Evolutionary conservation across 192 early-diverging fungal genomes (phyloP).

Genomic region (Backusella mclennaniae): DNA sequence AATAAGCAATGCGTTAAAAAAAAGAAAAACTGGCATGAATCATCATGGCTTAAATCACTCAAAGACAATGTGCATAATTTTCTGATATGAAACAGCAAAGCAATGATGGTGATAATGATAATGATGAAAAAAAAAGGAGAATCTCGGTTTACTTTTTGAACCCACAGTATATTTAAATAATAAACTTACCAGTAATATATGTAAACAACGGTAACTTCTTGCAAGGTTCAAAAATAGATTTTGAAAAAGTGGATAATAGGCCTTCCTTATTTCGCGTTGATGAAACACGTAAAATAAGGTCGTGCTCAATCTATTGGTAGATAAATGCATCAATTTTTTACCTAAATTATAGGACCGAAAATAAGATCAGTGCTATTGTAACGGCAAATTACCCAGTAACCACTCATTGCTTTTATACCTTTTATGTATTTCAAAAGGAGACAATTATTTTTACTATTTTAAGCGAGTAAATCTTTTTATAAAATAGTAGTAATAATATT

Average conservation of each 20-base stretch:
- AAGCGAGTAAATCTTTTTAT: slow-evolving; percentile 1
- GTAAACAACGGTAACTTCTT: background rate
- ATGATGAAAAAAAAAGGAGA: background rate
- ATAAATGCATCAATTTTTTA: background rate
- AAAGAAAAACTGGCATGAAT: background rate
- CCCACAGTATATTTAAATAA: background rate
- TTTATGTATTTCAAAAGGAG: slow-evolving; percentile 3
- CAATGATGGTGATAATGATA: background rate
- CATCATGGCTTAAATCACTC: background rate
- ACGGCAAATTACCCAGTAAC: background rate
- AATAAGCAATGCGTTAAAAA: background rate
- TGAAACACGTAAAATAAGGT: background rate
- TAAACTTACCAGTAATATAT: background rate
- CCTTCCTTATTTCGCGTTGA: background rate
- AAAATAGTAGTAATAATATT: background rate
- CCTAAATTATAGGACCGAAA: slow-evolving; percentile 7
- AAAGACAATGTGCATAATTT: background rate
- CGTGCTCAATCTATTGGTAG: slow-evolving; percentile 4
- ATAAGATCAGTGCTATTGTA: background rate
- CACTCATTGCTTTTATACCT: background rate
- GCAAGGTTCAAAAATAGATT: slow-evolving; percentile 4
- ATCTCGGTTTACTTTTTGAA: background rate
- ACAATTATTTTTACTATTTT: slow-evolving; percentile 10
- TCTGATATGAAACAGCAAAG: background rate
- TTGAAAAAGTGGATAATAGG: background rate